Conservation (phyloP, 1,284 basidiomycete genomes). For the Cerrena zonata region DNA sequence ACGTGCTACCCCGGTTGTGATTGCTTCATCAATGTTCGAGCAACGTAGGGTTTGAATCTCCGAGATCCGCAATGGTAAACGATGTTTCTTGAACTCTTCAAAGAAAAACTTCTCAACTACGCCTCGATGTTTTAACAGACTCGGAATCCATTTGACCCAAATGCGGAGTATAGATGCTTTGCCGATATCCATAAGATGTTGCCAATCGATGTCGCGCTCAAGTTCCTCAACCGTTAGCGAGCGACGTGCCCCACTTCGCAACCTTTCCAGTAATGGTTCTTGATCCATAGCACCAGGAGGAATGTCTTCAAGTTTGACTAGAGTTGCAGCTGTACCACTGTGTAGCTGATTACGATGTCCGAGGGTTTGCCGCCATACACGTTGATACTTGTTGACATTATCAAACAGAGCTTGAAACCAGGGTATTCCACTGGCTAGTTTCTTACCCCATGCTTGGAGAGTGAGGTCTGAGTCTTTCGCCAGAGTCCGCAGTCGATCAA, state of each 20-base stretch:
- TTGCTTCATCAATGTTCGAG: conserved; percentile 4
- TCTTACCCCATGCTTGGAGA: too few species aligned
- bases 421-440: too few species aligned
- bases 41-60: background rate
- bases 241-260: background rate
- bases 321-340: conserved; percentile 7
- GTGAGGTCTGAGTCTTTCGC: too few species aligned
- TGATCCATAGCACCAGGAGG: conserved; percentile 5
- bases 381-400: conserved; percentile 8
- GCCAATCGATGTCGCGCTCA: conserved; percentile 4
- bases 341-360: background rate
- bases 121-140: too few species aligned
- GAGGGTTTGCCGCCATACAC: background rate
- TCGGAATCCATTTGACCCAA: too few species aligned
- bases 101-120: background rate
- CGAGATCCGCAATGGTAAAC: background rate
- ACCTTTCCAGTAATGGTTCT: background rate
- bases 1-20: background rate
- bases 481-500: too few species aligned
- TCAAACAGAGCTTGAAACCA: conserved; percentile 5
- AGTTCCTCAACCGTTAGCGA: conserved; percentile 4
- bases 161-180: background rate
- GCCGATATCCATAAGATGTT: background rate
- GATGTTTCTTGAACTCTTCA: background rate
- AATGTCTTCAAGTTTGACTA: conserved; percentile 10